Conservation (phyloP, 2,329 filamentous ascomycete species). For the Scytalidium lignicola region DNA sequence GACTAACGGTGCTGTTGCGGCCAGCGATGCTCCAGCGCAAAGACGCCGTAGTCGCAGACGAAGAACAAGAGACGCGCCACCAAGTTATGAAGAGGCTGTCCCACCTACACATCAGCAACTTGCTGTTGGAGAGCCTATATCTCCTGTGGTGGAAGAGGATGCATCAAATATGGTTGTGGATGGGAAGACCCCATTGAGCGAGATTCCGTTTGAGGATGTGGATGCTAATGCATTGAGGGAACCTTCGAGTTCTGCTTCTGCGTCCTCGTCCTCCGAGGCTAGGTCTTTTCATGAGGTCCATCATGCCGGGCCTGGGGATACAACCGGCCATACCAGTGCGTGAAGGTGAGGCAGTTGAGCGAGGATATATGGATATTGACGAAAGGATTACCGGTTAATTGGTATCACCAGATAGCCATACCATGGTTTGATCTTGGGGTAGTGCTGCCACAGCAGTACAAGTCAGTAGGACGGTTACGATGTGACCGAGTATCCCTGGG, state of each 20-base stretch:
- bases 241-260: background rate
- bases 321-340: slow-evolving; percentile 20
- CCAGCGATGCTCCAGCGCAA: background rate
- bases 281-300: slow-evolving; percentile 13
- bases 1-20: background rate
- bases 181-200: slow-evolving; percentile 23
- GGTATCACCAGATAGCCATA: no score
- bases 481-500: no score
- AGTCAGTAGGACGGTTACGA: no score
- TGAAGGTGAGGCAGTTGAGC: slow-evolving; percentile 3
- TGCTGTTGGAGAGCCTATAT: slow-evolving; percentile 9
- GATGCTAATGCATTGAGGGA: slow-evolving; percentile 10
- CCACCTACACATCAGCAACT: slow-evolving; percentile 14
- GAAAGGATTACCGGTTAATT: background rate
- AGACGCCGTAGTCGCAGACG: background rate
- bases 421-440: no score
- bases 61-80: slow-evolving; percentile 9
- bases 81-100: slow-evolving; percentile 17
- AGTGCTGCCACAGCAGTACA: no score
- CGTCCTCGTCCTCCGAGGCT: slow-evolving; percentile 11
- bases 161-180: slow-evolving; percentile 19
- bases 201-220: slow-evolving; percentile 25
- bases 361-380: background rate
- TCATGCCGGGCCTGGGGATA: slow-evolving; percentile 16
- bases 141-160: slow-evolving; percentile 10